Evolutionary conservation across 2,329 filamentous ascomycete genomes (phyloP), one percentile per base, ranked within the genome.

Genomic region (Colletotrichum spinosum): DNA sequence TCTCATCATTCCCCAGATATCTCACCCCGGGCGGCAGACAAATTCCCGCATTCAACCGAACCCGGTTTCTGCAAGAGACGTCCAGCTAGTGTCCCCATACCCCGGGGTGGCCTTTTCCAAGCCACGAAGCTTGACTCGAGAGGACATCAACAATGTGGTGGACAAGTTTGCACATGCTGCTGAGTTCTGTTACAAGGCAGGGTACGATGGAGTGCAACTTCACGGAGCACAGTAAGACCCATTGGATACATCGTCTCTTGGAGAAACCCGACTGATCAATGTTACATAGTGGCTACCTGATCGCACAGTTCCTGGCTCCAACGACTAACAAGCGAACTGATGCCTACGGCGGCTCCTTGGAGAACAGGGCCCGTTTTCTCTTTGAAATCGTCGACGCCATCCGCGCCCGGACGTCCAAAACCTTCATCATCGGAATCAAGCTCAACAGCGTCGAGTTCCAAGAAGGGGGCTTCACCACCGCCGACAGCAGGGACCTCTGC

Each of bases 121-220:
- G 72, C 86, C 86, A 0, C 81, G 81, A 44, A 79, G 84, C 1
- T 85, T 84, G 35, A 84, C 82, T 0, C 76, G 83, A 33, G 78
- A 80, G 12, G 87, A 90, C 53, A 87, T 92, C 69, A 72, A 80
- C 42, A 72, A 77, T 12, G 73, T 92, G n/a, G 81, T 89, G n/a
- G 81, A 86, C 25, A 82, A 83, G 2, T 92, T 89, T 70, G 85
- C 85, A 0, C 84, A 90, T 69, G 83, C 87, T 0, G 87, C 88
- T 0, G 84, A 87, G 70, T 91, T 84, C 68, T 77, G 87, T 5
- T 82, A 90, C 64, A 86, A 86, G 72, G 88, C 87, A 0, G 89
- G 89, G 2, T 92, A 81, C 52, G 80, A 86, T 67, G 83, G 84
- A 4, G 76, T 85, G 34, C 69, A 84, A 70, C 74, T 87, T 9